A percentile compares a stretch with the other conserved stretches of the same genome.
These are phyloP conservation scores for Chalaropsis thielavioides DNA, from an alignment of 2,329 filamentous ascomycete species.

Conservation along the genomic window DNA sequence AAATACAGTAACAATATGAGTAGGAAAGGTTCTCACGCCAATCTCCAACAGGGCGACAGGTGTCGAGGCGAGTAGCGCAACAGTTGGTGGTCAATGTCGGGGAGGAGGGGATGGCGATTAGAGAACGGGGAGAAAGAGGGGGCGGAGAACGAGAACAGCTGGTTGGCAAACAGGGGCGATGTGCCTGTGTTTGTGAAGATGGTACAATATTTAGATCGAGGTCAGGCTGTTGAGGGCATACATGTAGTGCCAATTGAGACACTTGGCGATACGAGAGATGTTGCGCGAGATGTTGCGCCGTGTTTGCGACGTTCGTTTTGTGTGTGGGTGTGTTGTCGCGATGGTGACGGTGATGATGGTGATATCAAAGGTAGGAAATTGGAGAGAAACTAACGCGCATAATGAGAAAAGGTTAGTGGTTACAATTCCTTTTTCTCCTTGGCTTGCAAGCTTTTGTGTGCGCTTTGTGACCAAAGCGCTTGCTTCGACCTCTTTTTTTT, in stretches of 20 bases:
- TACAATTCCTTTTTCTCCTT: background rate
- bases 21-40: background rate
- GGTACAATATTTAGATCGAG: background rate
- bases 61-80: background rate
- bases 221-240: background rate
- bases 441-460: background rate
- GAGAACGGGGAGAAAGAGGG: background rate
- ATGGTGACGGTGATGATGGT: background rate
- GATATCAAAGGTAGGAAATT: slow-evolving; percentile 2
- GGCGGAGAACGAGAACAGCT: background rate
- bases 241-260: background rate
- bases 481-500: background rate
- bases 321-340: background rate
- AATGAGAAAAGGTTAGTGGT: background rate
- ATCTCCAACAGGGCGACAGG: background rate
- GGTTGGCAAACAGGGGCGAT: background rate
- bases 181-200: background rate
- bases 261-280: background rate
- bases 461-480: background rate
- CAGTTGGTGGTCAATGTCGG: background rate
- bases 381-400: background rate
- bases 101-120: background rate
- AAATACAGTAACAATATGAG: background rate
- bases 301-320: background rate
- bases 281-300: background rate